Evolutionary conservation across 1,284 basidiomycete species (phyloP).

Genomic region (Coriolopsis trogii): DNA sequence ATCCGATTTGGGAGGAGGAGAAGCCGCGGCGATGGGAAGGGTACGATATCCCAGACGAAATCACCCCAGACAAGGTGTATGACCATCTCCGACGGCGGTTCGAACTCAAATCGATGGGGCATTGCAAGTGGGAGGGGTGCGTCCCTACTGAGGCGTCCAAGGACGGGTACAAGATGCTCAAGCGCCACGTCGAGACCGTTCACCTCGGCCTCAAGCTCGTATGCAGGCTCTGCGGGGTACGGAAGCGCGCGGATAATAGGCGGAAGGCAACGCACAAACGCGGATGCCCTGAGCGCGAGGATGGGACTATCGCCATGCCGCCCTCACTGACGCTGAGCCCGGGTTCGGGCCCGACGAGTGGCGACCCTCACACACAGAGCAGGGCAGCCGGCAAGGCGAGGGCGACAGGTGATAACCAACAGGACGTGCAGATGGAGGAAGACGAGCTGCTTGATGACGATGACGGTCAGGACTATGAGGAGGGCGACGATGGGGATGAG

Average conservation of each 20-base stretch:
- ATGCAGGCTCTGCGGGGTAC: slow-evolving; percentile 9
- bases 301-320: neutral
- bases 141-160: neutral
- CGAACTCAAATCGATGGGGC: neutral
- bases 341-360: neutral
- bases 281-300: slow-evolving; percentile 13
- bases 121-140: slow-evolving; percentile 14
- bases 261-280: slow-evolving; percentile 9
- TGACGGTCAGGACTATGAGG: slow-evolving; percentile 1
- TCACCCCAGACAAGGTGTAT: slow-evolving; percentile 11
- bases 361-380: neutral
- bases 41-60: slow-evolving; percentile 13
- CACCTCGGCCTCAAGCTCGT: slow-evolving; percentile 12
- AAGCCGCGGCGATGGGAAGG: slow-evolving; percentile 12
- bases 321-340: neutral
- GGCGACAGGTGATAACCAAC: neutral
- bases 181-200: slow-evolving; percentile 15
- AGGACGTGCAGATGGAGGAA: neutral
- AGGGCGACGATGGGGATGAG: neutral
- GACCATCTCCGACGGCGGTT: slow-evolving; percentile 10
- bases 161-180: slow-evolving; percentile 17
- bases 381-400: neutral
- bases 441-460: neutral
- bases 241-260: slow-evolving; percentile 14
- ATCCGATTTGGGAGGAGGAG: slow-evolving; percentile 18